Percentiles rank a stretch among this genome's conserved stretches.
Evolutionary conservation across 2,329 filamentous ascomycete genomes (phyloP).

Genomic region (Aspergillus amoenus): DNA sequence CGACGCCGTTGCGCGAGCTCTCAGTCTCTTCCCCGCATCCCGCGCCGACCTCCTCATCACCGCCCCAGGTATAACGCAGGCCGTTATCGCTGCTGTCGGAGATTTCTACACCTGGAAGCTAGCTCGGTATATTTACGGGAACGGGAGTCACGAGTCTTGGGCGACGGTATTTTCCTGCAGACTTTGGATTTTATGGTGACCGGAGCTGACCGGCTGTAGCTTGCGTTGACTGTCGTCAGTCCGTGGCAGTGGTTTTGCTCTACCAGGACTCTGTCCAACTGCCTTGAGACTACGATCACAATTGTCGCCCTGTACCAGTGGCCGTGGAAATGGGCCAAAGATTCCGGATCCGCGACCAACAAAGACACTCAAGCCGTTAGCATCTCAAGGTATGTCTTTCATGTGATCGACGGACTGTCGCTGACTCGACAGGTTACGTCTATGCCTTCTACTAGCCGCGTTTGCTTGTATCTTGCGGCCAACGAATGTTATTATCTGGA

Average conservation of each 20-base stretch:
- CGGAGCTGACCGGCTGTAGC: conserved; percentile 46
- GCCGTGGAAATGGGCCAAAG: conserved; percentile 74
- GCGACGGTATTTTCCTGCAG: conserved; percentile 59
- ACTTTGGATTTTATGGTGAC: neutral
- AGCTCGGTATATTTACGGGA: conserved; percentile 70
- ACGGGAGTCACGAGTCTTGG: conserved; percentile 61
- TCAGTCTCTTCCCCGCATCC: conserved; percentile 55
- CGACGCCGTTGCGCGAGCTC: conserved; percentile 55
- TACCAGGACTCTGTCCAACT: conserved; percentile 91
- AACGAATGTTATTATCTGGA: conserved; percentile 87
- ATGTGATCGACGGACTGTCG: neutral
- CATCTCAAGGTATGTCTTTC: conserved; percentile 27
- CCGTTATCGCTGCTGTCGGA: conserved; percentile 70
- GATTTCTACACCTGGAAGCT: conserved; percentile 90
- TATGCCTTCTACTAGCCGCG: conserved; percentile 73
- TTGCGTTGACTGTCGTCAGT: conserved; percentile 69
- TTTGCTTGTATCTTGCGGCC: conserved; percentile 82
- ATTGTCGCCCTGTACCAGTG: conserved; percentile 75
- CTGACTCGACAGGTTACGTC: conserved; percentile 50
- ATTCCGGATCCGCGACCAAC: conserved; percentile 23
- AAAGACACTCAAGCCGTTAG: conserved; percentile 8
- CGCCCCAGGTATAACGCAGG: conserved; percentile 74
- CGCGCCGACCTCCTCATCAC: conserved; percentile 68
- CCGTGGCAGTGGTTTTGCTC: conserved; percentile 98
- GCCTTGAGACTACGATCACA: conserved; percentile 85